Evolutionary conservation across 768 basidiomycete species (phyloP).

Genomic region (Mycena leptocephala): DNA sequence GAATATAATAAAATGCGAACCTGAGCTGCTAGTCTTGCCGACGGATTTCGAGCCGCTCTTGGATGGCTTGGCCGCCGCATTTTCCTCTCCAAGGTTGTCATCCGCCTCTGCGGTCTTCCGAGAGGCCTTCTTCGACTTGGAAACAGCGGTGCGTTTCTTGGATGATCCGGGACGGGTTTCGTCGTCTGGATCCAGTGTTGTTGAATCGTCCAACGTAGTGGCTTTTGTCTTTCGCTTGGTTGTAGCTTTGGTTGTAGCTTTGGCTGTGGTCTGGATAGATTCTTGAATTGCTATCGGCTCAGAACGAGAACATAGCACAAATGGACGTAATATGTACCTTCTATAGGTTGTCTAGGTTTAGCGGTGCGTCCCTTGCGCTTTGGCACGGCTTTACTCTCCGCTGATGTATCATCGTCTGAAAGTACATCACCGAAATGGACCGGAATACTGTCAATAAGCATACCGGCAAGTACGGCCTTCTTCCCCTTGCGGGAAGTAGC

Average conservation of each 20-base stretch:
- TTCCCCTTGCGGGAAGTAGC: constrained; percentile 22
- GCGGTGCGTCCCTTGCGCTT: constrained; percentile 28
- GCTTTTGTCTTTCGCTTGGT: constrained; percentile 11
- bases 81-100: neutral
- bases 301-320: neutral
- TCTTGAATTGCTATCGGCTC: neutral
- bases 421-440: neutral
- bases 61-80: neutral
- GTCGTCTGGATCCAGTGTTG: neutral
- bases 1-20: neutral
- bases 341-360: constrained; percentile 22
- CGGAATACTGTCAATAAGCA: neutral
- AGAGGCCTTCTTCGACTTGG: neutral
- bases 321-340: neutral
- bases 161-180: neutral
- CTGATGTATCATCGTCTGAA: neutral
- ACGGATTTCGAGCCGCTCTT: neutral
- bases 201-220: neutral
- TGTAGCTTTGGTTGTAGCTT: constrained; percentile 9
- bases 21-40: neutral
- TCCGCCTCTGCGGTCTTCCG: neutral
- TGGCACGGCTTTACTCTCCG: neutral
- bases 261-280: neutral
- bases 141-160: neutral
- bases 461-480: constrained; percentile 21